These are phyloP conservation scores for Hypomontagnella monticulosa DNA, from an alignment of 495 filamentous ascomycete species.

Conservation along the genomic window DNA sequence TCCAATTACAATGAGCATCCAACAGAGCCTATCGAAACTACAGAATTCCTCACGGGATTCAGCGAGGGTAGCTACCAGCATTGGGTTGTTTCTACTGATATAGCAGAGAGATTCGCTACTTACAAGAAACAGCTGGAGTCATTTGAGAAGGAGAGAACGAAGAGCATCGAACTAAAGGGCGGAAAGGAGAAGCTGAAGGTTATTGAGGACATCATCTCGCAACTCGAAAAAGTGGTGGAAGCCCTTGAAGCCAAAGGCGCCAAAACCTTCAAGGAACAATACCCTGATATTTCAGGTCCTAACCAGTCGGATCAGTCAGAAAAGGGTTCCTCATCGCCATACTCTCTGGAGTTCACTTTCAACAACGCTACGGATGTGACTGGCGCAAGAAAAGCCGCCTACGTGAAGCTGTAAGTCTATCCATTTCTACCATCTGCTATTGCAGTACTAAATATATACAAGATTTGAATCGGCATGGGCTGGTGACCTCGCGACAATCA, in stretches of 20 bases:
- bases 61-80: conserved; percentile 62
- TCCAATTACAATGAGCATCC: background rate
- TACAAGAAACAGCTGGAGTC: conserved; percentile 36
- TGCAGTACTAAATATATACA: conserved; percentile 42
- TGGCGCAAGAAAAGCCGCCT: conserved; percentile 61
- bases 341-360: conserved; percentile 62
- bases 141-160: conserved; percentile 47
- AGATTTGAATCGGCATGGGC: conserved; percentile 74
- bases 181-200: conserved; percentile 61
- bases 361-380: conserved; percentile 57
- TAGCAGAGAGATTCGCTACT: conserved; percentile 22
- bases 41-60: conserved; percentile 57
- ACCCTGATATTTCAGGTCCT: conserved; percentile 59
- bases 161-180: conserved; percentile 45
- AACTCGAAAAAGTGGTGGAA: conserved; percentile 63
- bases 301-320: background rate
- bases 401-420: conserved; percentile 60
- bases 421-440: background rate
- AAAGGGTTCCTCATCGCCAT: conserved; percentile 43
- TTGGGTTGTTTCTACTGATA: conserved; percentile 55
- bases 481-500: conserved; percentile 70
- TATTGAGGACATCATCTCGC: conserved; percentile 56
- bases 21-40: conserved; percentile 28
- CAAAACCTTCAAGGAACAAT: conserved; percentile 70
- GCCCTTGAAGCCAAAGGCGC: conserved; percentile 64